phyloP scores from a whole-genome alignment of 1,139 yeast species.

The Pneumocystis canis region DNA sequence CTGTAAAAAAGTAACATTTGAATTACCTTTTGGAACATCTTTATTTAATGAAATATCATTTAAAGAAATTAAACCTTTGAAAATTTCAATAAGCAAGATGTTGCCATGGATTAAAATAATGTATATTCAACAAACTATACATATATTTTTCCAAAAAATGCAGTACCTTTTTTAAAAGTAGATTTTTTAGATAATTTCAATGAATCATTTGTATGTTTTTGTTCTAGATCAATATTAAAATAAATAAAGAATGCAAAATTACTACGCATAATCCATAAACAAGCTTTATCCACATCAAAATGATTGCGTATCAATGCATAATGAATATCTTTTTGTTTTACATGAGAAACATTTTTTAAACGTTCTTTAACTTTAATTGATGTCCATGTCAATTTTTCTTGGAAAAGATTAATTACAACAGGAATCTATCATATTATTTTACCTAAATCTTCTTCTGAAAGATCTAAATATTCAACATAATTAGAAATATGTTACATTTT shows the following conservation, averaged over 20 bases:
- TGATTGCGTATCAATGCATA: conserved; percentile 49
- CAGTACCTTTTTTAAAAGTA: conserved; percentile 13
- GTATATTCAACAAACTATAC: not conserved
- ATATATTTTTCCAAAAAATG: not conserved
- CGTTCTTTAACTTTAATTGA: not conserved
- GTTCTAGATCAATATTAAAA: conserved; percentile 5
- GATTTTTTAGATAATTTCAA: not conserved
- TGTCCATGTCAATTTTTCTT: not conserved
- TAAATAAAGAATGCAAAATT: not conserved
- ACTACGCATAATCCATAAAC: conserved; percentile 38
- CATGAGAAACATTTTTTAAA: not conserved
- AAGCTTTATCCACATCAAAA: conserved; percentile 40
- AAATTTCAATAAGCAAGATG: not conserved
- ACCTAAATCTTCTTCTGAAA: not conserved
- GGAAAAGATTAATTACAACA: not conserved
- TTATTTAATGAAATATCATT: not conserved
- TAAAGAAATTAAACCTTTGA: not conserved
- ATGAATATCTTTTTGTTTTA: conserved; percentile 27
- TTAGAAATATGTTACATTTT: not conserved
- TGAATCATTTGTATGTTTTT: conserved; percentile 9
- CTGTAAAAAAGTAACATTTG: not conserved
- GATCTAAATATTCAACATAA: not conserved
- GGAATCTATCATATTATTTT: not conserved
- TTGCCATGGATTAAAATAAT: not conserved
- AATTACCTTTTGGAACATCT: not conserved